Evolutionary conservation across 768 basidiomycete genomes (phyloP).

Genomic region (Cystobasidium tubakii): DNA sequence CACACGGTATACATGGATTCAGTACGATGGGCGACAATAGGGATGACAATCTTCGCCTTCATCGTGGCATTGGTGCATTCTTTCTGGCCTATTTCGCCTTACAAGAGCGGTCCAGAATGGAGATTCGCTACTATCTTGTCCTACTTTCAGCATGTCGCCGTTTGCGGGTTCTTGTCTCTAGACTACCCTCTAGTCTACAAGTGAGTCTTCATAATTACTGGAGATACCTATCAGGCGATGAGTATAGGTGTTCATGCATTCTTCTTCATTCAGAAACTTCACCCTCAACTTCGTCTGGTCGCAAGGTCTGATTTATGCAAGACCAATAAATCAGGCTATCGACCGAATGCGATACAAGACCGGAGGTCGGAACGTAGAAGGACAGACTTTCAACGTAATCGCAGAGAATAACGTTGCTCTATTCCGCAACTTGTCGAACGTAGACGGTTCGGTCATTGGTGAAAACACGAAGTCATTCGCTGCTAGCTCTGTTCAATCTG

Average conservation of each 20-base stretch:
- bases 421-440: not conserved
- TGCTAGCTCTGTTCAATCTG: slow-evolving; percentile 9
- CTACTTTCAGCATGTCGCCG: slow-evolving; percentile 77
- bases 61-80: slow-evolving; percentile 59
- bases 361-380: slow-evolving; percentile 59
- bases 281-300: slow-evolving; percentile 85
- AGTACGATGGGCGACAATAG: slow-evolving; percentile 73
- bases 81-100: slow-evolving; percentile 55
- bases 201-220: not conserved
- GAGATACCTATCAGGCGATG: not conserved
- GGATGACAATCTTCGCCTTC: slow-evolving; percentile 52
- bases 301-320: slow-evolving; percentile 61
- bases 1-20: slow-evolving; percentile 68
- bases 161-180: slow-evolving; percentile 67
- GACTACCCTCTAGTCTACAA: slow-evolving; percentile 81
- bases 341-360: slow-evolving; percentile 74
- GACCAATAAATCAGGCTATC: slow-evolving; percentile 67
- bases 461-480: slow-evolving; percentile 45
- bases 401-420: slow-evolving; percentile 8
- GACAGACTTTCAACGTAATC: slow-evolving; percentile 51
- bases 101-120: slow-evolving; percentile 50
- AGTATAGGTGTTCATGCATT: no score
- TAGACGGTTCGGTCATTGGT: not conserved
- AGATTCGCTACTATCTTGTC: slow-evolving; percentile 74
- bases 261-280: slow-evolving; percentile 55